Percentiles rank a stretch among this genome's conserved stretches.
Conservation (phyloP, 2,329 filamentous ascomycete species). For the Botrytis byssoidea region DNA sequence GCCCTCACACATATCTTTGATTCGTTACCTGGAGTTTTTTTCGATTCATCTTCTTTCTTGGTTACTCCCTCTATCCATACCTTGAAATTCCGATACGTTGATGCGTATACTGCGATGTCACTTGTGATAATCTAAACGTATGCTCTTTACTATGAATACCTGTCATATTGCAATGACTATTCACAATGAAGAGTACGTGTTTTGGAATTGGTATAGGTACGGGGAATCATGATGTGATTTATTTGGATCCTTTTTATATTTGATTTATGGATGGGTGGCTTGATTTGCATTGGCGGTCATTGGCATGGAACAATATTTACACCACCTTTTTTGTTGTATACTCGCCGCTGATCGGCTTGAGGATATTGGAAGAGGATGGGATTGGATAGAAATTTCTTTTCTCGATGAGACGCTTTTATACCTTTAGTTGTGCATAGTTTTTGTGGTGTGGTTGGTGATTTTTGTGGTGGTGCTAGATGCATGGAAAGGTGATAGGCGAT, state of each 20-base stretch:
- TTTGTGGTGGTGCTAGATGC: background rate
- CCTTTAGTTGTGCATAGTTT: slow-evolving; percentile 8
- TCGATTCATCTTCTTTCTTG: slow-evolving; percentile 3
- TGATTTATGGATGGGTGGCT: slow-evolving; percentile 3
- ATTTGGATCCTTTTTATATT: slow-evolving; percentile 1
- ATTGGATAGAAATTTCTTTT: background rate
- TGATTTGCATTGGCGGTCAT: background rate
- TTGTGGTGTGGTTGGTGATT: background rate
- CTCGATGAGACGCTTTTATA: background rate
- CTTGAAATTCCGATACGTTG: background rate
- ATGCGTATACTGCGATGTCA: background rate
- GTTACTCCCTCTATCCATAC: background rate
- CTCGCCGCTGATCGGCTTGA: slow-evolving; percentile 22
- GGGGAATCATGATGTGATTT: background rate
- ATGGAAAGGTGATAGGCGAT: background rate
- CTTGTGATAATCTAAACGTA: background rate
- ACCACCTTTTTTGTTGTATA: slow-evolving; percentile 4
- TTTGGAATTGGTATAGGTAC: background rate
- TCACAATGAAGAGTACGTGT: background rate
- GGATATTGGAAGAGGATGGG: background rate
- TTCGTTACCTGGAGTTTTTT: slow-evolving; percentile 21
- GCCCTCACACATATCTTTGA: slow-evolving; percentile 17
- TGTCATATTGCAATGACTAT: background rate
- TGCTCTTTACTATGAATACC: background rate
- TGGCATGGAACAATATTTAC: background rate